Evolutionary conservation across 208 protist species (phyloP).

Genomic region (Tetramitus jugosus): DNA sequence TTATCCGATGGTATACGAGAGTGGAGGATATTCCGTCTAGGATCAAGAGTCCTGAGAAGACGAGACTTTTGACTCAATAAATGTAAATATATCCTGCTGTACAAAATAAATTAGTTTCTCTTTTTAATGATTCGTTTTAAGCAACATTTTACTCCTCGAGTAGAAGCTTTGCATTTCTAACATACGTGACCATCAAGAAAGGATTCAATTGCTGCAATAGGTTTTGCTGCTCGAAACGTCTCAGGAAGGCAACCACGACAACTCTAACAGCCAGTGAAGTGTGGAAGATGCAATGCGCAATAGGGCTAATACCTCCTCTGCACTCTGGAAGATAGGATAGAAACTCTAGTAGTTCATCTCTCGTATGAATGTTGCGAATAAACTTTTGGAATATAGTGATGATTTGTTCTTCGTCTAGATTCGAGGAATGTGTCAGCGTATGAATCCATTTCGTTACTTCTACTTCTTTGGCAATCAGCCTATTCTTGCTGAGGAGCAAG

Average conservation of each 20-base stretch:
- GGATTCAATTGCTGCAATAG: background rate
- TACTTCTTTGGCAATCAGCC: background rate
- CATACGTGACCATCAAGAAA: background rate
- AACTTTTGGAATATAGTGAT: constrained; percentile 7
- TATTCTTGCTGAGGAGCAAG: background rate
- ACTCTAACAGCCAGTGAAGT: background rate
- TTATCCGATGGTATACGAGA: no score
- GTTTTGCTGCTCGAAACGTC: background rate
- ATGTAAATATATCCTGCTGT: no score
- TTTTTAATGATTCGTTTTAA: no score
- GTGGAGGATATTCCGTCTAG: no score
- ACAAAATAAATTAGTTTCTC: no score
- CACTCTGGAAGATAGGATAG: background rate
- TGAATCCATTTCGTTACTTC: background rate
- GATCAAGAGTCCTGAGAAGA: no score
- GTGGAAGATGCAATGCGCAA: background rate
- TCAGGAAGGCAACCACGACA: background rate
- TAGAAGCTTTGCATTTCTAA: constrained; percentile 1
- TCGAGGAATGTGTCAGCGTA: background rate
- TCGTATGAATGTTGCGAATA: background rate
- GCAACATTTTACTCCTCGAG: no score
- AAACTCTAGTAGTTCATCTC: constrained; percentile 4
- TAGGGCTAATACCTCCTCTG: background rate
- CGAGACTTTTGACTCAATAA: no score
- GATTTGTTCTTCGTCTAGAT: background rate